phyloP scores from a whole-genome alignment of 78 protist species.

The Dictyostelium citrinum region DNA sequence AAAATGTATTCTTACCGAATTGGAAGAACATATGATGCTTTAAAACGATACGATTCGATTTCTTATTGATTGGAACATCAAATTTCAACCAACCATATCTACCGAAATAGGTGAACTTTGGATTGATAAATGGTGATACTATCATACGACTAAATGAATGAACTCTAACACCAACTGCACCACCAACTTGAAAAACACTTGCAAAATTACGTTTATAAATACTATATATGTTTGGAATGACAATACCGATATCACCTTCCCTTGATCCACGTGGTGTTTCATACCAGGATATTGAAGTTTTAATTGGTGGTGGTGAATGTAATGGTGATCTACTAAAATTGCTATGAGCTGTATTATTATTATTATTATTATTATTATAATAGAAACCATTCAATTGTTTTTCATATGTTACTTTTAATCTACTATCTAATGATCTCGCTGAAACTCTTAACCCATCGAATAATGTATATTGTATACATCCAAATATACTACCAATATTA shows the following conservation, averaged over 20 bases:
- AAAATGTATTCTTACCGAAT: conserved; percentile 12
- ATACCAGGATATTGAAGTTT: background rate
- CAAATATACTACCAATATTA: conserved; percentile 31
- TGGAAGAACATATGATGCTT: conserved; percentile 52
- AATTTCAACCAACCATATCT: conserved; percentile 48
- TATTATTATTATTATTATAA: background rate
- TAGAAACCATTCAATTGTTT: background rate
- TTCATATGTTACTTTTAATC: conserved; percentile 16
- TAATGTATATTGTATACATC: conserved; percentile 31
- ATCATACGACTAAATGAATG: background rate
- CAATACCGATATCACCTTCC: conserved; percentile 15
- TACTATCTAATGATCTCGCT: conserved; percentile 12
- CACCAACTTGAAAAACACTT: conserved; percentile 30
- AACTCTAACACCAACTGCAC: conserved; percentile 8
- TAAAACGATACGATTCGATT: background rate
- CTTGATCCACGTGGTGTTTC: conserved; percentile 46
- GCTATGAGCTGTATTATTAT: background rate
- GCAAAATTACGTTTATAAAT: conserved; percentile 12
- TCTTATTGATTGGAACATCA: conserved; percentile 19
- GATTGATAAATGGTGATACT: conserved; percentile 40
- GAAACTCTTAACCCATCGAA: conserved; percentile 47
- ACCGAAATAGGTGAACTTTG: conserved; percentile 48
- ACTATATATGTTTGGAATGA: conserved; percentile 2
- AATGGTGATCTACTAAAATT: background rate
- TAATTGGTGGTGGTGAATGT: conserved; percentile 9